These are phyloP conservation scores for Urochloa ruziziensis DNA, from an alignment of 176 grass and related monocot genomes.

Conservation along the genomic window DNA sequence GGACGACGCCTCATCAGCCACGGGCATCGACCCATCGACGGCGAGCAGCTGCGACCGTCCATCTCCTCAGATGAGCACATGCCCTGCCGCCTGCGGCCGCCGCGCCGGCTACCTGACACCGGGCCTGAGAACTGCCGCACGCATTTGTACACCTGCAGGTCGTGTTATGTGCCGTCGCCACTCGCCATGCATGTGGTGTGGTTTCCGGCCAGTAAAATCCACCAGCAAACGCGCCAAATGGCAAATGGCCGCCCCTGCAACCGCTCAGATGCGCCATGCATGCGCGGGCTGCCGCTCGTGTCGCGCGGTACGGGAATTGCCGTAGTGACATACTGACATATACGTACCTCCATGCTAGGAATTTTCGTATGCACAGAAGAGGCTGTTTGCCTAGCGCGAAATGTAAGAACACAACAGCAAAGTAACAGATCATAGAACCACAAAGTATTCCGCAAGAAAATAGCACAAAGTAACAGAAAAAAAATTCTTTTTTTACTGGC, in stretches of 20 bases:
- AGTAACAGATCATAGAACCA: not conserved
- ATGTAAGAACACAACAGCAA: not conserved
- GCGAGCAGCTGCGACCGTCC: not conserved
- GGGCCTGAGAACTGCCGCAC: not conserved
- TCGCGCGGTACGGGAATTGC: not conserved
- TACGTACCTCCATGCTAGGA: too few species aligned
- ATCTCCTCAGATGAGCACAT: not conserved
- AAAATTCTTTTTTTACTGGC: not conserved
- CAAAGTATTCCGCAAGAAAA: too few species aligned
- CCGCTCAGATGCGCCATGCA: not conserved
- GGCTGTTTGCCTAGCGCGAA: not conserved
- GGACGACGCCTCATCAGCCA: slow-evolving; percentile 7
- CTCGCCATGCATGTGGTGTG: not conserved
- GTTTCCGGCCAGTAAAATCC: not conserved
- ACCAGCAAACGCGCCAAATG: slow-evolving; percentile 7
- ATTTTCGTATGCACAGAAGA: too few species aligned
- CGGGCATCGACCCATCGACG: not conserved
- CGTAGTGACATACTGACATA: not conserved
- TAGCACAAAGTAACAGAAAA: too few species aligned
- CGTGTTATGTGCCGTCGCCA: not conserved
- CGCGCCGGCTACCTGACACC: not conserved
- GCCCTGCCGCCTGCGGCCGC: not conserved
- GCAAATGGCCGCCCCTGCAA: not conserved
- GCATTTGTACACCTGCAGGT: not conserved
- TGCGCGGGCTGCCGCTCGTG: slow-evolving; percentile 7